Evolutionary conservation across 2,329 filamentous ascomycete species (phyloP).

Genomic region (Pleoardoris graminearum): DNA sequence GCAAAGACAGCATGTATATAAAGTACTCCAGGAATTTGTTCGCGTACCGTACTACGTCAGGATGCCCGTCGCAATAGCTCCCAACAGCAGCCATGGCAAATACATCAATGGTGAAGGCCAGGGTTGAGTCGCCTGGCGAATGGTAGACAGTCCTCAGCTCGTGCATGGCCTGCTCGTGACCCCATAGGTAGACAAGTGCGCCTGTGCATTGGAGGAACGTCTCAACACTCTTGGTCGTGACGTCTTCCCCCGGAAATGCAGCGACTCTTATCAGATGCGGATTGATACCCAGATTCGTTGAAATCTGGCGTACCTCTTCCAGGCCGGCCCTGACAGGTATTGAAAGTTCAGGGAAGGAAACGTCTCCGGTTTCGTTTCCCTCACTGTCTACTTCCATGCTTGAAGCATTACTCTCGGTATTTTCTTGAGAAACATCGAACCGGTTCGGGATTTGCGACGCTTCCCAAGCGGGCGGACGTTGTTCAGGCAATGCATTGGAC

Average conservation of each 20-base stretch:
- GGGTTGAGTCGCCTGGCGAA: conserved; percentile 1
- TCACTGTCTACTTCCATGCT: background rate
- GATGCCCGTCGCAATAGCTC: conserved; percentile 9
- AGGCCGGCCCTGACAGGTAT: conserved; percentile 2
- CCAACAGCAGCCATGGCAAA: conserved; percentile 18
- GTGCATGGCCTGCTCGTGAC: conserved; percentile 5
- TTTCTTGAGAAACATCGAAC: background rate
- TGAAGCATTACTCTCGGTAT: background rate
- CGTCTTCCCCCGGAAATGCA: conserved; percentile 7
- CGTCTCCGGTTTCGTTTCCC: background rate
- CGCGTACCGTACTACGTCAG: background rate
- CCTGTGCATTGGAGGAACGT: conserved; percentile 12
- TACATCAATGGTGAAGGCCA: conserved; percentile 4
- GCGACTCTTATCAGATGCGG: conserved; percentile 3
- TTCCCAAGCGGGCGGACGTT: background rate
- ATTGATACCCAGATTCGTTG: conserved; percentile 8
- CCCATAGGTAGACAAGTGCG: conserved; percentile 13
- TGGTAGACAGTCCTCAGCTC: conserved; percentile 13
- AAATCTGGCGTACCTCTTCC: conserved; percentile 6
- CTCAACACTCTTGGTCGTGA: conserved; percentile 10
- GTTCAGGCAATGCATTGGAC: background rate
- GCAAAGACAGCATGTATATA: conserved; percentile 1
- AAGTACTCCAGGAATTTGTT: conserved; percentile 10
- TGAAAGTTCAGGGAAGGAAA: background rate
- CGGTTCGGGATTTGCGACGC: background rate